These are phyloP conservation scores for Raphanus sativus DNA, from an alignment of 345 rosid genomes.

Conservation along the genomic window DNA sequence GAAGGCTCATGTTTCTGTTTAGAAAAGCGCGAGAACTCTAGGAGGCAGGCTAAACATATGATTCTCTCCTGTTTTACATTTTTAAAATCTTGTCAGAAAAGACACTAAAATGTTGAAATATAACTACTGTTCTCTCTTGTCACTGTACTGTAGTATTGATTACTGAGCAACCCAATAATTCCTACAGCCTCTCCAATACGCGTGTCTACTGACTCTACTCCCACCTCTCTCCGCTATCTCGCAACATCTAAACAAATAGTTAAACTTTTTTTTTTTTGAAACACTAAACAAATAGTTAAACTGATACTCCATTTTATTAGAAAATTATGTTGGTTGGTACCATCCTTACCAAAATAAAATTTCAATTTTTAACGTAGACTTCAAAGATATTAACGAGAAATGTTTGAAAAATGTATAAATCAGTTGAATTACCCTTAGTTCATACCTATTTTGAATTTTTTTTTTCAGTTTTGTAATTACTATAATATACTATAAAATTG, in stretches of 20 bases:
- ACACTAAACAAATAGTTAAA: background rate
- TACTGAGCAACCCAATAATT: conserved; percentile 23
- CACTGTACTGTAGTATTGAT: conserved; percentile 29
- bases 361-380: background rate
- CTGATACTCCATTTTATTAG: background rate
- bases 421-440: background rate
- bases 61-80: background rate
- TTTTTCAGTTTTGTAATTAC: background rate
- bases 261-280: no score
- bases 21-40: conserved; percentile 24
- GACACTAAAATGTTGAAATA: background rate
- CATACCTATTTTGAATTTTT: background rate
- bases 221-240: background rate
- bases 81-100: background rate
- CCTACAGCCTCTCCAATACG: conserved; percentile 27
- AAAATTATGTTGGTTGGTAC: background rate
- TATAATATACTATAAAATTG: background rate
- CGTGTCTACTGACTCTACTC: conserved; percentile 26
- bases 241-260: background rate
- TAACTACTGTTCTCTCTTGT: conserved; percentile 20
- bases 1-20: conserved; percentile 31
- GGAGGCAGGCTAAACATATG: conserved; percentile 21
- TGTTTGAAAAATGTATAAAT: background rate
- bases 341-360: background rate
- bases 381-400: background rate